Evolutionary conservation across 208 protist genomes (phyloP).

Genomic region (Trypanosoma rangeli): DNA sequence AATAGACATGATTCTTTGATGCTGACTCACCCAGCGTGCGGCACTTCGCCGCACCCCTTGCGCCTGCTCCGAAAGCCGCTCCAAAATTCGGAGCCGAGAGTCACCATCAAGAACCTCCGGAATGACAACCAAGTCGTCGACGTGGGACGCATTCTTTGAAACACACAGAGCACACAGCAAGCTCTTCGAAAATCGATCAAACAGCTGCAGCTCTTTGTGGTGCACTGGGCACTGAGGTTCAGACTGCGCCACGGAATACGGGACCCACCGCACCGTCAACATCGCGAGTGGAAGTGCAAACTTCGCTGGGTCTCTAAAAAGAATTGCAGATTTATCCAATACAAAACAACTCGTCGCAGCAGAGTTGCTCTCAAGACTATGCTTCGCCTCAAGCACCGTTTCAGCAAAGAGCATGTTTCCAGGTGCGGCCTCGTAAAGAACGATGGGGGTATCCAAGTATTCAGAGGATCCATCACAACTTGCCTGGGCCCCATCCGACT

Average conservation of each 20-base stretch:
- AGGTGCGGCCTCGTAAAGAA: conserved; percentile 82
- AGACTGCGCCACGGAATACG: conserved; percentile 54
- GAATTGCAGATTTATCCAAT: conserved; percentile 57
- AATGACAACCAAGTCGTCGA: conserved; percentile 56
- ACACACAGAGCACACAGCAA: conserved; percentile 80
- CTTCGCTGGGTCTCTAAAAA: conserved; percentile 66
- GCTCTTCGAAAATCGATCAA: conserved; percentile 75
- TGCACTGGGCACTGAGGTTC: conserved; percentile 82
- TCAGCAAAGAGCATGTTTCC: conserved; percentile 86
- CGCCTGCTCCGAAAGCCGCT: conserved; percentile 55
- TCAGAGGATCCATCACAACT: conserved; percentile 19
- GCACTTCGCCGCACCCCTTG: conserved; percentile 53
- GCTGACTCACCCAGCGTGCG: conserved; percentile 67
- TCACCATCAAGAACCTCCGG: conserved; percentile 77
- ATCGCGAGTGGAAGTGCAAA: conserved; percentile 70
- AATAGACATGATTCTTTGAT: conserved; percentile 70
- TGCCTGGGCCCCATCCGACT: conserved; percentile 36
- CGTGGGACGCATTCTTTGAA: conserved; percentile 33
- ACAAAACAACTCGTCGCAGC: conserved; percentile 77
- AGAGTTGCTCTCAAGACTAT: conserved; percentile 44
- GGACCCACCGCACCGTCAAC: conserved; percentile 73
- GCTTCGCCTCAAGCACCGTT: conserved; percentile 65
- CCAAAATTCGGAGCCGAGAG: conserved; percentile 59
- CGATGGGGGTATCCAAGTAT: conserved; percentile 56
- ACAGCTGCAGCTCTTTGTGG: conserved; percentile 75